These are phyloP conservation scores for Calonectria pteridis DNA, from an alignment of 2,329 filamentous ascomycete species.

Conservation along the genomic window DNA sequence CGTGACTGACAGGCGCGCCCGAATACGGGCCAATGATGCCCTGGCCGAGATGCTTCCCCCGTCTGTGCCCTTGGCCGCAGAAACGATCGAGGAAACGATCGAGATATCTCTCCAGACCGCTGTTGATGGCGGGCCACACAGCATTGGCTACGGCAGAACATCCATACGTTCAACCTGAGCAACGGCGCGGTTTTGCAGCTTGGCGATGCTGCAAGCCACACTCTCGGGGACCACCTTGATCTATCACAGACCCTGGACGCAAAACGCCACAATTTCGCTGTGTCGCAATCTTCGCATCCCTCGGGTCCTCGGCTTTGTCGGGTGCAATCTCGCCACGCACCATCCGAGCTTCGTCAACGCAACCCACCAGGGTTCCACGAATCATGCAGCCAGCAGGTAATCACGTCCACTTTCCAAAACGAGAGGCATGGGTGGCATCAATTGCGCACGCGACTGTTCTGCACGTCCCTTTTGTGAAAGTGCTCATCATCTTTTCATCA, in stretches of 20 bases:
- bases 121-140: too few species aligned
- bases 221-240: neutral
- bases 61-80: neutral
- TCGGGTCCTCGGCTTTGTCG: neutral
- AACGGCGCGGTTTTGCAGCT: neutral
- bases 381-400: neutral
- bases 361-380: neutral
- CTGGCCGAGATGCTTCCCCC: neutral
- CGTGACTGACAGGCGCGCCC: neutral
- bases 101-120: neutral
- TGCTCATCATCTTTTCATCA: neutral
- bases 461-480: neutral
- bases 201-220: neutral
- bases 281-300: neutral
- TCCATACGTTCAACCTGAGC: neutral
- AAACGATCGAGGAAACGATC: neutral
- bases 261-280: neutral
- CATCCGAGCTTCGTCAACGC: neutral
- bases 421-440: neutral
- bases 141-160: neutral
- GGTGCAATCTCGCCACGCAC: constrained; percentile 7
- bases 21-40: neutral
- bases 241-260: neutral
- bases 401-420: neutral
- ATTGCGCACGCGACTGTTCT: neutral